Conservation (phyloP, 1,139 yeast species). For the Suhomyces panamericanus region DNA sequence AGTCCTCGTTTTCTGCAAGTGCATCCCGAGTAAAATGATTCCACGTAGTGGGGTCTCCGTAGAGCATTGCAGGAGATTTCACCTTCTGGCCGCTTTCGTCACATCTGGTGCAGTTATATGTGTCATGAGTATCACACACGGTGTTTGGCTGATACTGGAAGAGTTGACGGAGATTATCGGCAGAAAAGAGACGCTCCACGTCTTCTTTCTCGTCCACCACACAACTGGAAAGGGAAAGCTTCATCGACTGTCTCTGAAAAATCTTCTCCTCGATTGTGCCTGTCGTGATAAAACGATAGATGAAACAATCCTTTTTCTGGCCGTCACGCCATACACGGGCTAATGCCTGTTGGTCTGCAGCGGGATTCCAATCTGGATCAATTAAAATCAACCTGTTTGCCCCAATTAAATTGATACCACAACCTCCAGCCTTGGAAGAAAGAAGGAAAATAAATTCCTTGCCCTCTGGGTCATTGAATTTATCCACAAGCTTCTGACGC, state of each 20-base stretch:
- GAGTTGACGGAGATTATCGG: slow-evolving; percentile 74
- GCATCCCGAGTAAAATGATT: slow-evolving; percentile 75
- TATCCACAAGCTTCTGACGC: slow-evolving; percentile 89
- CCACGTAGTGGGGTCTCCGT: slow-evolving; percentile 99
- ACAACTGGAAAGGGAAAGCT: slow-evolving; percentile 87
- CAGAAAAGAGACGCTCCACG: slow-evolving; percentile 86
- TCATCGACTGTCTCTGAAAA: slow-evolving; percentile 92
- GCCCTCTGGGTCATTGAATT: slow-evolving; percentile 87
- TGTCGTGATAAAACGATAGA: slow-evolving; percentile 88
- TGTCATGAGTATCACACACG: slow-evolving; percentile 87
- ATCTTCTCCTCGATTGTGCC: slow-evolving; percentile 97
- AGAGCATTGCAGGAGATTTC: slow-evolving; percentile 84
- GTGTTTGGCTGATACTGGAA: slow-evolving; percentile 72
- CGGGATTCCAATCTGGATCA: slow-evolving; percentile 99
- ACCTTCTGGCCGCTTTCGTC: slow-evolving; percentile 53
- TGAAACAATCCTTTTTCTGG: slow-evolving; percentile 94
- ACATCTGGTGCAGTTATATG: slow-evolving; percentile 87
- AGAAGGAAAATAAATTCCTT: slow-evolving; percentile 84
- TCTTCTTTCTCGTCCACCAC: slow-evolving; percentile 97
- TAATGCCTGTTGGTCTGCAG: slow-evolving; percentile 96
- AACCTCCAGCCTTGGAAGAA: slow-evolving; percentile 98
- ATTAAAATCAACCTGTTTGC: slow-evolving; percentile 86
- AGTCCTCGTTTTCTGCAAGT: slow-evolving; percentile 69
- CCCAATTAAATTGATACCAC: slow-evolving; percentile 96
- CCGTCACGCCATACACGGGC: slow-evolving; percentile 99